Conservation (phyloP, 108 stramenopile species). For the Pseudonitzschia multistriata region DNA sequence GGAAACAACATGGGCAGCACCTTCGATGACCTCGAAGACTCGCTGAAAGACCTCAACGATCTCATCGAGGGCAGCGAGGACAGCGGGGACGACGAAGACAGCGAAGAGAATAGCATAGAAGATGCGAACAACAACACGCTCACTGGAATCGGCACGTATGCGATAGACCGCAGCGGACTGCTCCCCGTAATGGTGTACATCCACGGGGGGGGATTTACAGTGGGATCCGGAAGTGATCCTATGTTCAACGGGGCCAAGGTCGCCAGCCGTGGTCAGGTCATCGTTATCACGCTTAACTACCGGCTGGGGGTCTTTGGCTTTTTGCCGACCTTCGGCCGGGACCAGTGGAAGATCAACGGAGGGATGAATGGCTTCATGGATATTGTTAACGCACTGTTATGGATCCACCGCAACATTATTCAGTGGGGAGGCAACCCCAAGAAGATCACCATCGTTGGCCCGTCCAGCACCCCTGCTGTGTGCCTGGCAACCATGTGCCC, state of each 20-base stretch:
- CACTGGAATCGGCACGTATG: slow-evolving; percentile 11
- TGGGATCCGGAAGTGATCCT: slow-evolving; percentile 32
- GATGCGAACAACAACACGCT: neutral
- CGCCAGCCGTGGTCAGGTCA: slow-evolving; percentile 37
- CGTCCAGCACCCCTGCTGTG: neutral
- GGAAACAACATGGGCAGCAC: neutral
- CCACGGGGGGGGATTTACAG: slow-evolving; percentile 51
- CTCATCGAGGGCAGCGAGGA: neutral
- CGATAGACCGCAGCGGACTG: neutral
- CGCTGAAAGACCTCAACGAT: neutral
- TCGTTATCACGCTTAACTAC: slow-evolving; percentile 62
- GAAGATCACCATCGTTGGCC: slow-evolving; percentile 76
- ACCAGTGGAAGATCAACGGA: slow-evolving; percentile 25
- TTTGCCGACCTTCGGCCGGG: slow-evolving; percentile 30
- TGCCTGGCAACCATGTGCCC: slow-evolving; percentile 1
- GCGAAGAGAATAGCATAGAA: neutral
- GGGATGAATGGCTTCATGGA: slow-evolving; percentile 60
- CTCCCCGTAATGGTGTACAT: slow-evolving; percentile 52
- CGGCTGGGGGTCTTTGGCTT: slow-evolving; percentile 61
- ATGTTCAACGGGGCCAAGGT: slow-evolving; percentile 39
- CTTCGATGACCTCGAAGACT: neutral
- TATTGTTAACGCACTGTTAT: slow-evolving; percentile 66
- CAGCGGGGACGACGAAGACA: neutral
- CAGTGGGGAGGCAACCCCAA: slow-evolving; percentile 81
- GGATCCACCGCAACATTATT: slow-evolving; percentile 71